Conservation (phyloP, 805 yeast species). For the Starmera caribaea region DNA sequence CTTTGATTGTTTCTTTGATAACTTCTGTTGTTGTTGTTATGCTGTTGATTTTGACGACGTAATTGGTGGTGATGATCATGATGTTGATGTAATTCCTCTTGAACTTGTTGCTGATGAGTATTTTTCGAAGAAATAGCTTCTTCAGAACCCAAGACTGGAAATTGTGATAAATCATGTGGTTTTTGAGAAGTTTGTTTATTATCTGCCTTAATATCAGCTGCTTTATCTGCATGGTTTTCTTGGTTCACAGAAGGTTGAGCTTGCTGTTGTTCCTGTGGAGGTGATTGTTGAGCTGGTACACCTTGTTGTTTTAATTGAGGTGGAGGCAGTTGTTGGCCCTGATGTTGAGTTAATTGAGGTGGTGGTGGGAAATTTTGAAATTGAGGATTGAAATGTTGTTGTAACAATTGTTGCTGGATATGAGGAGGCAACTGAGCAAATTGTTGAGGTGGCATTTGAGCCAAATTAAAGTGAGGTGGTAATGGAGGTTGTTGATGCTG, state of each 20-base stretch:
- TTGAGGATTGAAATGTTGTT: conserved; percentile 6
- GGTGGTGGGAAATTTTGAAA: conserved; percentile 12
- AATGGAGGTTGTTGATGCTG: conserved; percentile 8
- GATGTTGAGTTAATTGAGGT: conserved; percentile 6
- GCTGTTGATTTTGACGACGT: conserved; percentile 17
- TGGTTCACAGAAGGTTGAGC: conserved; percentile 14
- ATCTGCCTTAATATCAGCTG: conserved; percentile 1
- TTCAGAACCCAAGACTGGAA: conserved; percentile 45
- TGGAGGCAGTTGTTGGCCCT: conserved; percentile 12
- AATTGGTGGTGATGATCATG: conserved; percentile 16
- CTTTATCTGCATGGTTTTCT: conserved; percentile 7
- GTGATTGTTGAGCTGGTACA: not conserved
- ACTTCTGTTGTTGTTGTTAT: conserved; percentile 10
- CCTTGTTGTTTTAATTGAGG: conserved; percentile 11
- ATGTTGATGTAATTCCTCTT: conserved; percentile 10
- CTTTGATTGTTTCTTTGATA: conserved; percentile 18
- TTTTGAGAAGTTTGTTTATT: not conserved
- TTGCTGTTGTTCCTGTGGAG: not conserved
- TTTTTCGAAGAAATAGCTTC: conserved; percentile 16
- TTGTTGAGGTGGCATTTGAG: conserved; percentile 14
- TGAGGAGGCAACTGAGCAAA: conserved; percentile 20
- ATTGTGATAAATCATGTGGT: conserved; percentile 31
- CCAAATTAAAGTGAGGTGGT: conserved; percentile 16
- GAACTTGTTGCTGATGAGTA: conserved; percentile 8
- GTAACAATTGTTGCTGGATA: conserved; percentile 18